Evolutionary conservation across 2,329 filamentous ascomycete species (phyloP).

Genomic region (Neonectria ditissima): DNA sequence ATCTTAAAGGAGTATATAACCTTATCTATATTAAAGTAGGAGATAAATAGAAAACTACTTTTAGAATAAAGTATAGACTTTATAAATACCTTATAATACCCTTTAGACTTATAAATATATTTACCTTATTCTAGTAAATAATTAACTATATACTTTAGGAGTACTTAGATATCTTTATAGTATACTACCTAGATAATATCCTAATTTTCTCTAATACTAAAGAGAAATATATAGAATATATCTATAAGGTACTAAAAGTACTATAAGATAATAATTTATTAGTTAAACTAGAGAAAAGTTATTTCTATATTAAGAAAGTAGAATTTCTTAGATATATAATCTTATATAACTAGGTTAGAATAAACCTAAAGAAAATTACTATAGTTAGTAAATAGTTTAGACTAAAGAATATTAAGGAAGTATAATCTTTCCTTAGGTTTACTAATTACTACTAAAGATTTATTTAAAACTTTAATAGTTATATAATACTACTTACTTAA

Average conservation of each 20-base stretch:
- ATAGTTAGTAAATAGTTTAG: constrained; percentile 3
- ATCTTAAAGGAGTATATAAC: constrained; percentile 46
- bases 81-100: constrained; percentile 50
- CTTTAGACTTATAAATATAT: constrained; percentile 42
- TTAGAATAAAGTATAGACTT: constrained; percentile 46
- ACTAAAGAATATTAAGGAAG: constrained; percentile 22
- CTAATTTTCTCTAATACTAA: constrained; percentile 35
- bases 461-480: constrained; percentile 30
- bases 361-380: constrained; percentile 30
- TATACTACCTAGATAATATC: constrained; percentile 37
- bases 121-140: constrained; percentile 33
- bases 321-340: constrained; percentile 32
- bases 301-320: constrained; percentile 30
- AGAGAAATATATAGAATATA: constrained; percentile 33
- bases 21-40: constrained; percentile 47
- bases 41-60: constrained; percentile 51
- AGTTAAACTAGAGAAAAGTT: constrained; percentile 29
- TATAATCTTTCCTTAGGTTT: constrained; percentile 33
- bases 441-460: constrained; percentile 35
- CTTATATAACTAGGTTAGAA: constrained; percentile 20
- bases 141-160: constrained; percentile 33
- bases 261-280: constrained; percentile 32
- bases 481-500: constrained; percentile 15
- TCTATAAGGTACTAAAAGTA: constrained; percentile 29
- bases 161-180: constrained; percentile 34